phyloP scores from a whole-genome alignment of 768 basidiomycete genomes.

The Phlegmacium glaucopus region DNA sequence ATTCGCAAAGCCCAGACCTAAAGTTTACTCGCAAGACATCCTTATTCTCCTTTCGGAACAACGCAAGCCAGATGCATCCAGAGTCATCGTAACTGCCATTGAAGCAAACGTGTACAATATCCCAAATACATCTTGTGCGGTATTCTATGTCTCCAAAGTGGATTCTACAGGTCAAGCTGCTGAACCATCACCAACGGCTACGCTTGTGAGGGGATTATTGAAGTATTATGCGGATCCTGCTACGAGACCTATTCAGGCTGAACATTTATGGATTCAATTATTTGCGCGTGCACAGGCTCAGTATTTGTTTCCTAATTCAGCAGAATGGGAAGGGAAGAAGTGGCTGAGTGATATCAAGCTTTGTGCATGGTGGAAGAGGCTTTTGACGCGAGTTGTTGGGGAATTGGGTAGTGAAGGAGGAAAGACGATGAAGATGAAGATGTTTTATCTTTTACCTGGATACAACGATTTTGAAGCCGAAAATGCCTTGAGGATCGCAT shows the following conservation, averaged over 20 bases:
- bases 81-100: slow-evolving; percentile 73
- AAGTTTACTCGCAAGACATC: slow-evolving; percentile 70
- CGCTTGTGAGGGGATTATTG: slow-evolving; percentile 67
- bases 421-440: slow-evolving; percentile 19
- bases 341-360: slow-evolving; percentile 76
- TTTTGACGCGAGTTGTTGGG: slow-evolving; percentile 54
- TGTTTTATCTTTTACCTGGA: slow-evolving; percentile 70
- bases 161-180: slow-evolving; percentile 83
- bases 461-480: slow-evolving; percentile 65
- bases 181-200: slow-evolving; percentile 62
- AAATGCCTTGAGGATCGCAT: slow-evolving; percentile 45
- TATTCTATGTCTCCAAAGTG: slow-evolving; percentile 92
- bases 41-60: slow-evolving; percentile 75
- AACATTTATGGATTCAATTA: slow-evolving; percentile 75
- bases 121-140: slow-evolving; percentile 60
- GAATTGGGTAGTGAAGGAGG: slow-evolving; percentile 25
- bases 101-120: slow-evolving; percentile 76
- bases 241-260: slow-evolving; percentile 57
- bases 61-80: slow-evolving; percentile 31
- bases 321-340: slow-evolving; percentile 63
- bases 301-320: slow-evolving; percentile 91
- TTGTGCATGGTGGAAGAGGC: slow-evolving; percentile 90
- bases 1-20: slow-evolving; percentile 65
- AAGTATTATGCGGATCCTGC: slow-evolving; percentile 56
- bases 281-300: slow-evolving; percentile 90